Conservation (phyloP, 2,329 filamentous ascomycete species). For the Diaporthe velutina region DNA sequence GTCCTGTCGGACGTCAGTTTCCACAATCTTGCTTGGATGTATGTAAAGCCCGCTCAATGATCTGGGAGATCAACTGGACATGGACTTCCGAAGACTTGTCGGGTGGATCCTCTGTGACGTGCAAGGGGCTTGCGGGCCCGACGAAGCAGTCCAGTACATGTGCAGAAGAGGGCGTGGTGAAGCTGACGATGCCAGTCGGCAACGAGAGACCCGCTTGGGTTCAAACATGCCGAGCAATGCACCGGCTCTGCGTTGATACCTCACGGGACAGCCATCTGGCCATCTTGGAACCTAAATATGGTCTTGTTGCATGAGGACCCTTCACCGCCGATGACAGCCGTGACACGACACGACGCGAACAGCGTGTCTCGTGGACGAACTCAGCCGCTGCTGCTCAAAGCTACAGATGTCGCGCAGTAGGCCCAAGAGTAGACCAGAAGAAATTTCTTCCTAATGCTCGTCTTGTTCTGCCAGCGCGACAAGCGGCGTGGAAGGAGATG, state of each 20-base stretch:
- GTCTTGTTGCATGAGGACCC: not conserved
- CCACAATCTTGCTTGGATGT: not conserved
- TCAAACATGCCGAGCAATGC: conserved; percentile 15
- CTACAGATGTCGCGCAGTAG: conserved; percentile 31
- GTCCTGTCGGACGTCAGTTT: not conserved
- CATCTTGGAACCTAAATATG: conserved; percentile 7
- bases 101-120: conserved; percentile 24
- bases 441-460: not conserved
- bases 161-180: not conserved
- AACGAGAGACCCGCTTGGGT: not conserved
- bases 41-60: not conserved
- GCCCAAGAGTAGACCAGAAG: conserved; percentile 5
- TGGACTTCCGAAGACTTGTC: not conserved
- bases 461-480: conserved; percentile 34
- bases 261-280: conserved; percentile 6
- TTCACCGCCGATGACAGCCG: conserved; percentile 9
- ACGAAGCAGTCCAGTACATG: not conserved
- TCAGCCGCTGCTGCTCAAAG: not conserved
- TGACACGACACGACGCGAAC: conserved; percentile 7
- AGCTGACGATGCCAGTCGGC: conserved; percentile 19
- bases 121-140: not conserved
- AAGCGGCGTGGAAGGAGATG: conserved; percentile 30
- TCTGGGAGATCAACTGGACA: conserved; percentile 4
- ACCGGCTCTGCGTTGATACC: conserved; percentile 11
- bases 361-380: not conserved